A percentile compares a stretch with the other conserved stretches of the same genome.
These are phyloP conservation scores for Fusarium sp. DNA, from an alignment of 2,329 filamentous ascomycete genomes.

Conservation along the genomic window DNA sequence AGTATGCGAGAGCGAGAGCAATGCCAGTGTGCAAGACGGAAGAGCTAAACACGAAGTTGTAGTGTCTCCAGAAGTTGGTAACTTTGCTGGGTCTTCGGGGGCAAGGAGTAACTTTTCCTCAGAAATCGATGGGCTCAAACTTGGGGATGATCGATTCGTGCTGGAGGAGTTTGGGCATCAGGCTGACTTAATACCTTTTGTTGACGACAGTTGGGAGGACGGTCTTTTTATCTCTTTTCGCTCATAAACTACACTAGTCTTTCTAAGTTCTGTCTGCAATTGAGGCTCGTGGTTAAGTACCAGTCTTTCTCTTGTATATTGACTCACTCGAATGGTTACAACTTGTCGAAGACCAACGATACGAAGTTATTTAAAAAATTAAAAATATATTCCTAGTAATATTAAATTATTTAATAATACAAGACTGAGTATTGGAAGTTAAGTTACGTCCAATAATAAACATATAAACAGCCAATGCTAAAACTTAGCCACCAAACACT, in stretches of 20 bases:
- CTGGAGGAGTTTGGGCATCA: background rate
- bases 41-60: background rate
- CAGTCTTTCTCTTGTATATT: no score
- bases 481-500: background rate
- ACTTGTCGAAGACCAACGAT: background rate
- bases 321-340: background rate
- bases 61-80: background rate
- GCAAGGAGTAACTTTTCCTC: background rate
- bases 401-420: background rate
- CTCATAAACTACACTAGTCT: background rate
- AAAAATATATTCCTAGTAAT: fast-evolving
- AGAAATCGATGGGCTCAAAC: background rate
- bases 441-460: background rate
- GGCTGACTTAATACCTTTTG: background rate
- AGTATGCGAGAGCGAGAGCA: background rate
- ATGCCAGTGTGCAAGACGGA: background rate
- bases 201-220: background rate
- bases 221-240: background rate
- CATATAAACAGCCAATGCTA: background rate
- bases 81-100: background rate
- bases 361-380: background rate
- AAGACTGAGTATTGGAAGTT: background rate
- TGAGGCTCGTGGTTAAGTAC: no score
- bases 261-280: no score
- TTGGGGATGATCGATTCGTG: background rate